Base-by-base conservation (phyloP, 2,329 filamentous ascomycete species). In the Cucurbitaria berberidis region DNA sequence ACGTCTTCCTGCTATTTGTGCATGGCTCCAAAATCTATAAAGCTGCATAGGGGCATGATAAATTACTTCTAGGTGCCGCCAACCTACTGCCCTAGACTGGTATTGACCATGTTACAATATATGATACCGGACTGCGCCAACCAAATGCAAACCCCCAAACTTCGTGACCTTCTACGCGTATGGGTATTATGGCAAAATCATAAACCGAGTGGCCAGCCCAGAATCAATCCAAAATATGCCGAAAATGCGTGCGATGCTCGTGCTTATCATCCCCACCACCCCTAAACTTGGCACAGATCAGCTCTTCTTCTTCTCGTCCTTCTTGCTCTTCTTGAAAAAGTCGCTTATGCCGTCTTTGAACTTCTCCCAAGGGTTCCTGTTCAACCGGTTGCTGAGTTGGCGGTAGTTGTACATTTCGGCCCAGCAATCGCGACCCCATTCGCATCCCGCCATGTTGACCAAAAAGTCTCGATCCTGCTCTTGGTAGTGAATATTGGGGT, bases 371-470 rank as follows among this genome's bases (percentile, higher is more conserved):
- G 78, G 82, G 45, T 86, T 90, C 45, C 91, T 86, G 80, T 97
- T 97, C 57, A 97, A 83, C 76, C 87, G 88, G 74, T 96, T 93
- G 79, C 91, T 96, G 69, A 96, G 83, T 74, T 96, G 88, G 46
- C 93, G 89, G 79, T 92, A 99, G 74, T 89, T 89, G 78, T 96
- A 96, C 87, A 99, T 97, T 78, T 99, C 95, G 32, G 88, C 89
- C 93, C 93, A 98, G 75, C 95, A 99, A 77, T 99, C 93, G 44
- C 95, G 86, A 3, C 93, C 93, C 89, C 91, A 98, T 75, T 96
- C 89, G 74, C 95, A 99, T 3, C 95, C 95, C 5, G 95, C 95
- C 93, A 99, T 98, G 76, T 97, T 99, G 67, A 99, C 93, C 41
- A 98, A 66, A 69, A 99, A 97, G 74, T 99, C 95, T 24, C 91